Conservation (phyloP, 257 asterid species). For the Primulina eburnea region DNA sequence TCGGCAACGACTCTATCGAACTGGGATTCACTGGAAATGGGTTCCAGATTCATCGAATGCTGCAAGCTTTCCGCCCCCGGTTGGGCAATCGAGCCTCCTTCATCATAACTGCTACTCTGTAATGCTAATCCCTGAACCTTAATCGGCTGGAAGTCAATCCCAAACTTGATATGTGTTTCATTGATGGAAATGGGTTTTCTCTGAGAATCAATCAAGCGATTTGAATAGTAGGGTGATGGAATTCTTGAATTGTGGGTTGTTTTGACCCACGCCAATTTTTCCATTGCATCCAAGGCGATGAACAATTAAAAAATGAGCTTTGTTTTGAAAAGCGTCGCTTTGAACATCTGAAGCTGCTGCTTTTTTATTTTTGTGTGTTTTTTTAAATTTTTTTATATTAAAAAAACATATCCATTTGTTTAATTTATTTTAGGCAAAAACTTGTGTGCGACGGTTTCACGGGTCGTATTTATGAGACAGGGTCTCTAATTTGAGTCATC, state of each 20-base stretch:
- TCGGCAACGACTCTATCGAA: constrained; percentile 66
- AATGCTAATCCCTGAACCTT: constrained; percentile 24
- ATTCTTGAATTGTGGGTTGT: constrained; percentile 25
- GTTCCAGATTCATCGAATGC: constrained; percentile 50
- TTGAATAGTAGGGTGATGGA: constrained; percentile 12
- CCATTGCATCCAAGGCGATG: constrained; percentile 27
- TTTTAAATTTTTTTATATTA: too few relatives aligned
- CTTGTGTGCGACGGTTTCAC: too few relatives aligned
- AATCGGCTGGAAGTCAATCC: constrained; percentile 19
- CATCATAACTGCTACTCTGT: constrained; percentile 27
- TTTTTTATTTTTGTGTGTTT: too few relatives aligned
- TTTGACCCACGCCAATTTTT: constrained; percentile 33
- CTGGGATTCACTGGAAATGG: constrained; percentile 59
- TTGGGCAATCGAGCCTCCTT: constrained; percentile 41
- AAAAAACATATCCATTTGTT: too few relatives aligned
- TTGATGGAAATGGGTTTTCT: constrained; percentile 16
- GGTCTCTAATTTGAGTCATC: too few relatives aligned
- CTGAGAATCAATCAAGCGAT: constrained; percentile 19
- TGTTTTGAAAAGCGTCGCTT: too few relatives aligned
- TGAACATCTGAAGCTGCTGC: too few relatives aligned
- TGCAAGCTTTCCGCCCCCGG: constrained; percentile 46
- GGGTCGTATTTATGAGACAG: too few relatives aligned
- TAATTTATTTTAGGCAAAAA: too few relatives aligned
- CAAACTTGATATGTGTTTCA: constrained; percentile 10
- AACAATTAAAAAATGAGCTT: too few relatives aligned